Evolutionary conservation across 768 basidiomycete species (phyloP), one percentile per base, ranked within the genome.

Genomic region (Mycena sanguinolenta): DNA sequence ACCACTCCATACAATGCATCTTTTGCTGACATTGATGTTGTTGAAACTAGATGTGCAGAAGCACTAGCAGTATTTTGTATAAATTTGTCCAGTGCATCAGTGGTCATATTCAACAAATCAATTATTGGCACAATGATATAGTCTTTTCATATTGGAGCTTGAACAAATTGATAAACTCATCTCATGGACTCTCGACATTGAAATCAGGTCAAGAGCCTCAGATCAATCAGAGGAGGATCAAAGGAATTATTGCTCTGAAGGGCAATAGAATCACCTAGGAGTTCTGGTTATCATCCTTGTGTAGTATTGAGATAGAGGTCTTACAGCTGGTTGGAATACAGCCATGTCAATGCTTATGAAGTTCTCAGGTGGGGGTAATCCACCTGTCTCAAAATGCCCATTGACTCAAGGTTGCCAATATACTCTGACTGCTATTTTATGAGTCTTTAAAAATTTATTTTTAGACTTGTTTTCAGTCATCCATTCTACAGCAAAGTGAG

Each of bases 1-100:
- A 82, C 55, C 34, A 82, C 82, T 2, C 81, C 82, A 28, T 57
- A 73, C 2, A 30, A 30, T 12, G 79, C 78, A 21, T 65, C 65
- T 77, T 7, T 6, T 5, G 55, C 55, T 4, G 55, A 38, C 55
- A 57, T 57, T 16, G 55, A 34, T n/a, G 55, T 36, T 12, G n/a
- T 57, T 13, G 34, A 36, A 14, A 57, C 23, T 10, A 57, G 36
- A 14, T 57, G 55, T 72, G 5, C 75, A 73, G 74, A 61, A 3
- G 77, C 76, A 12, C 58, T 61, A 0, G 72, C 68, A 21, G 57
- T 71, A 25, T 75, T 57, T 9, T 77, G 71, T 27, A 78, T 73
- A 49, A 67, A 78, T 2, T 30, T 72, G 44, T 75, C 55, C 55
- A 57, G 55, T n/a, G 34, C 55, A n/a, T 57, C 34, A 9, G 55